phyloP scores from a whole-genome alignment of 2,329 filamentous ascomycete species.

The Juglanconis oblonga region DNA sequence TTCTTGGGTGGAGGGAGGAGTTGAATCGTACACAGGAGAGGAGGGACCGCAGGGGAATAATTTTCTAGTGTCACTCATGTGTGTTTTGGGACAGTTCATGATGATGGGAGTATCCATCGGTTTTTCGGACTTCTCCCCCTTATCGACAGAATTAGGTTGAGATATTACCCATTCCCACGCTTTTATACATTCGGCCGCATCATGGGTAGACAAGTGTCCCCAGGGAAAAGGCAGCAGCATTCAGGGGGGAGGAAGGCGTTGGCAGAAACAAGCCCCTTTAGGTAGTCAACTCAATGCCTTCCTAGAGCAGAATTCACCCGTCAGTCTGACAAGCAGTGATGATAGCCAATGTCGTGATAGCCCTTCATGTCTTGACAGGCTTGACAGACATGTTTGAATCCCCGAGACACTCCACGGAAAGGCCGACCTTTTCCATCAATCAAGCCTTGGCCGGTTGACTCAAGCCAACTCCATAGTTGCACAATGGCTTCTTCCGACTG shows the following conservation, averaged over 20 bases:
- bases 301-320: conserved; percentile 5
- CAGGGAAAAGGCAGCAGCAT: conserved; percentile 4
- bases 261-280: conserved; percentile 12
- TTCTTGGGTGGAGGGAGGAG: not conserved
- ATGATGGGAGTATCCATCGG: conserved; percentile 9
- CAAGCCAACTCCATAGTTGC: not conserved
- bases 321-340: not conserved
- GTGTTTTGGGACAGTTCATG: conserved; percentile 10
- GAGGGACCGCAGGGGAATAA: not conserved
- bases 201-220: conserved; percentile 20
- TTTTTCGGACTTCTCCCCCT: conserved; percentile 1
- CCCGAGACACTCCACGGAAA: not conserved
- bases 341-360: too few species aligned
- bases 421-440: not conserved
- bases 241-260: conserved; percentile 17
- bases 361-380: too few species aligned
- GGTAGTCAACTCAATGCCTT: conserved; percentile 14
- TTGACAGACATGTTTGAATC: too few species aligned
- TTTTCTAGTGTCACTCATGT: conserved; percentile 11
- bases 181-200: conserved; percentile 13
- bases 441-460: not conserved
- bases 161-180: conserved; percentile 10
- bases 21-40: not conserved
- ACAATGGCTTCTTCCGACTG: not conserved
- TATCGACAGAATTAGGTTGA: conserved; percentile 9